phyloP scores from a whole-genome alignment of 2,329 filamentous ascomycete genomes.

The Ceratocystis ficicola region DNA sequence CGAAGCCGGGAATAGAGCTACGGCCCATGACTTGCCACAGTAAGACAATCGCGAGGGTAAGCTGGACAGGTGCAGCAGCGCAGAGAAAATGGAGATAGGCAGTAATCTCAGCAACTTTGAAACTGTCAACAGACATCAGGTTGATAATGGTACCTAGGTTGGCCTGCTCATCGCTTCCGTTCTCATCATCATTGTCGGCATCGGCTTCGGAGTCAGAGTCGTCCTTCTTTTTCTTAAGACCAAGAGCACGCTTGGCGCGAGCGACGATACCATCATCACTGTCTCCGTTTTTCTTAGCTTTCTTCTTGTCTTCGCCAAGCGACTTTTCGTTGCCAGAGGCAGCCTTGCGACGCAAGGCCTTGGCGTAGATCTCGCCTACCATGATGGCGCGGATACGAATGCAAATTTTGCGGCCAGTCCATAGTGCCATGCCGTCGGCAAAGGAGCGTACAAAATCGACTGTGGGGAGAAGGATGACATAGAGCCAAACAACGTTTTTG shows the following conservation, averaged over 20 bases:
- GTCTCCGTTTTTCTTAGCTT: slow-evolving; percentile 30
- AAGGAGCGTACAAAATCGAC: slow-evolving; percentile 72
- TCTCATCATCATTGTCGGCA: slow-evolving; percentile 30
- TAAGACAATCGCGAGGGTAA: slow-evolving; percentile 65
- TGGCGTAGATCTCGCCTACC: slow-evolving; percentile 93
- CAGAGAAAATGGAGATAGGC: slow-evolving; percentile 95
- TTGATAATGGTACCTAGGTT: slow-evolving; percentile 98
- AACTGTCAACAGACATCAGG: slow-evolving; percentile 97
- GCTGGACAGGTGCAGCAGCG: slow-evolving; percentile 78
- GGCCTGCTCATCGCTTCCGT: slow-evolving; percentile 56
- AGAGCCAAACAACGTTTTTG: slow-evolving; percentile 84
- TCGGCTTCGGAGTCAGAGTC: slow-evolving; percentile 25
- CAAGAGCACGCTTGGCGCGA: slow-evolving; percentile 45
- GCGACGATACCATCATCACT: slow-evolving; percentile 33
- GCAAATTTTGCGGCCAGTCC: slow-evolving; percentile 88
- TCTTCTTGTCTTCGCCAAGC: slow-evolving; percentile 47
- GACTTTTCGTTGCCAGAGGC: slow-evolving; percentile 64
- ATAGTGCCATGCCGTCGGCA: slow-evolving; percentile 74
- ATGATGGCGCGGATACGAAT: slow-evolving; percentile 89
- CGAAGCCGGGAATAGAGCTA: slow-evolving; percentile 85
- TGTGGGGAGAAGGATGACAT: slow-evolving; percentile 78
- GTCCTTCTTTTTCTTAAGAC: slow-evolving; percentile 43
- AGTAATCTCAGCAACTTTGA: slow-evolving; percentile 92
- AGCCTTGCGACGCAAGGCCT: slow-evolving; percentile 82
- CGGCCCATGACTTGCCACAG: slow-evolving; percentile 84